Evolutionary conservation across 2,329 filamentous ascomycete genomes (phyloP).

Genomic region (Canariomyces notabilis): DNA sequence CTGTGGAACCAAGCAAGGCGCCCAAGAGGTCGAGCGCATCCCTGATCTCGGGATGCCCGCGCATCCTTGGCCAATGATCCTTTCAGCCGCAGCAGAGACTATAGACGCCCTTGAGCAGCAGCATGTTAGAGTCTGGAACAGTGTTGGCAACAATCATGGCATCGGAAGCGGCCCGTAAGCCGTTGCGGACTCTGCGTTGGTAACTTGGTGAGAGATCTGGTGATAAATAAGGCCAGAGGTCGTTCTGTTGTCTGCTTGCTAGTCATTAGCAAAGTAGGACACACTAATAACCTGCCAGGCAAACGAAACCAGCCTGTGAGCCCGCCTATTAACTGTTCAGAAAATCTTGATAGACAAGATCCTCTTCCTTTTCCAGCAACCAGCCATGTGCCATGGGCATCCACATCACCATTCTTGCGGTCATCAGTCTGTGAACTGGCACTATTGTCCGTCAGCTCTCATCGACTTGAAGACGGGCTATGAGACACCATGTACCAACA

Average conservation of each 20-base stretch:
- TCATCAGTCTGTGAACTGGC: slow-evolving; percentile 52
- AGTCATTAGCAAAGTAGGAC: too few relatives aligned
- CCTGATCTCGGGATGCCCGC: neutral
- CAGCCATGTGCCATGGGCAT: slow-evolving; percentile 50
- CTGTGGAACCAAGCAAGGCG: neutral
- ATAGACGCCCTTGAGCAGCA: neutral
- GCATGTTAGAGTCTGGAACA: slow-evolving; percentile 4
- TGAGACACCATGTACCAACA: slow-evolving; percentile 45
- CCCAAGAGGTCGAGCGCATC: too few relatives aligned
- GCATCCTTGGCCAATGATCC: neutral
- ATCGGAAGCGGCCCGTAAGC: neutral
- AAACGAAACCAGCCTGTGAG: too few relatives aligned
- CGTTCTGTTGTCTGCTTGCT: too few relatives aligned
- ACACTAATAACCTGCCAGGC: too few relatives aligned
- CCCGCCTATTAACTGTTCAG: too few relatives aligned
- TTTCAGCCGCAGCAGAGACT: neutral
- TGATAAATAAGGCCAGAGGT: neutral
- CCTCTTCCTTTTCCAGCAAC: neutral
- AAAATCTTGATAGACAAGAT: neutral
- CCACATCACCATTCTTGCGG: slow-evolving; percentile 48
- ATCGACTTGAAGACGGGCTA: slow-evolving; percentile 48
- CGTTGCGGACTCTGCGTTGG: too few relatives aligned
- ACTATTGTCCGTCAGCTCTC: slow-evolving; percentile 46
- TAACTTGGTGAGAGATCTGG: too few relatives aligned
- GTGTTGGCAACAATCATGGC: neutral